A percentile compares a stretch with the other conserved stretches of the same genome.
Evolutionary conservation across 2,329 filamentous ascomycete species (phyloP).

Genomic region (Pyrenochaeta sp.): DNA sequence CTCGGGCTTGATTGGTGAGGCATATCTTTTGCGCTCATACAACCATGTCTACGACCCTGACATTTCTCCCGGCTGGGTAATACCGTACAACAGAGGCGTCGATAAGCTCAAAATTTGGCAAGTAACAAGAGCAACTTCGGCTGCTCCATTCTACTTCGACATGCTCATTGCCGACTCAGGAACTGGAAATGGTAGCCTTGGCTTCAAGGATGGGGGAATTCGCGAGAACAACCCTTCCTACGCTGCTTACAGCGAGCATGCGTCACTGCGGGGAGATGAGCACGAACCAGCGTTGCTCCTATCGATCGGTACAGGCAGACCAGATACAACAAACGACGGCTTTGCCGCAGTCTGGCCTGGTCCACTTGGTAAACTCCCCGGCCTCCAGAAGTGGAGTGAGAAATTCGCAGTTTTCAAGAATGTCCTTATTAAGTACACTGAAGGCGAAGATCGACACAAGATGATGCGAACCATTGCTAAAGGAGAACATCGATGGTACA

Average conservation of each 20-base stretch:
- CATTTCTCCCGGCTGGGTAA: constrained; percentile 54
- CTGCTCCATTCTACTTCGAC: constrained; percentile 61
- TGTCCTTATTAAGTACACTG: constrained; percentile 60
- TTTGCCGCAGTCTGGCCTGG: constrained; percentile 57
- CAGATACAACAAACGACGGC: constrained; percentile 54
- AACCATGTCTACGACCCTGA: constrained; percentile 54
- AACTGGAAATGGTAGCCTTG: constrained; percentile 43
- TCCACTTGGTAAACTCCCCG: constrained; percentile 50
- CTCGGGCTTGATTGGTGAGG: constrained; percentile 55
- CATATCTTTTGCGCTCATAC: constrained; percentile 58
- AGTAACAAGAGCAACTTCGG: constrained; percentile 60
- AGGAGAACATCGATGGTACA: constrained; percentile 60
- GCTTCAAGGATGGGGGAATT: constrained; percentile 60
- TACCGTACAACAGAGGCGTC: constrained; percentile 57
- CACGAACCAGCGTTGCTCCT: constrained; percentile 55
- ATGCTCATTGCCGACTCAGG: constrained; percentile 55
- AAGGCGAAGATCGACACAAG: constrained; percentile 57
- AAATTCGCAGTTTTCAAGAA: constrained; percentile 60
- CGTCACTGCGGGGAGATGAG: constrained; percentile 54
- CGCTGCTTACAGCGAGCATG: constrained; percentile 57
- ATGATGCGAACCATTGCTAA: constrained; percentile 56
- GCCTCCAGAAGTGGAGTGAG: constrained; percentile 56
- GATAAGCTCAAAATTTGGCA: constrained; percentile 59
- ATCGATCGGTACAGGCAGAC: constrained; percentile 56
- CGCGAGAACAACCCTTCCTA: constrained; percentile 60